Evolutionary conservation across 2,329 filamentous ascomycete genomes (phyloP), one percentile per base, ranked within the genome.

Genomic region (Curvularia spicifera): DNA sequence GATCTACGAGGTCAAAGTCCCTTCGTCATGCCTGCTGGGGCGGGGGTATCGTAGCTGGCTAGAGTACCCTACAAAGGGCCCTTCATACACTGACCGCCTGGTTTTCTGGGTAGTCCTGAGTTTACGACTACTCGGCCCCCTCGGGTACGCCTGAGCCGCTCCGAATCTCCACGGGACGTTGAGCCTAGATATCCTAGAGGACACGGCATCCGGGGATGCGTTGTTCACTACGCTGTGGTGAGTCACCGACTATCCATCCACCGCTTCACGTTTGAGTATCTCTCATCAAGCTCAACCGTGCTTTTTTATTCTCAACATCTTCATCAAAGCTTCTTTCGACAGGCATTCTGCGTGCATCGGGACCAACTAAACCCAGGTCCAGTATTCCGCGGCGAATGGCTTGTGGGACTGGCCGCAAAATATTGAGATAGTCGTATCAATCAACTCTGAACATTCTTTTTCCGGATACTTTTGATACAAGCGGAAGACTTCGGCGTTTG

Each of bases 191-290:
- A 61, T 52, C 44, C 49, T 47, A 40, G 54, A 56, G 28, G 49
- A 50, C 22, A 47, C 48, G 24, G 50, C 47, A 53, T 57, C 59
- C 50, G 42, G 61, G 51, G 66, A 71, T 61, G 61, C 63, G 58
- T 72, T 68, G 64, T 71, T 69, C 44, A 61, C 59, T 44, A 28
- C 40, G 53, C 63, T 15, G 61, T 65, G 51, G 52, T 67, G 66
- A 65, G 58, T 69, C 66, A 69, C 63, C 44, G 56, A 64, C 35
- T 50, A 47, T 53, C 62, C 57, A 52, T 63, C 65, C 53, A 63
- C 64, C 39, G 51, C 59, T 52, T 59, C 64, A 46, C 40, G 37
- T 44, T 63, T 54, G 39, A 52, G 40, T 46, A 48, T 57, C 31
- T 48, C 43, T 26, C 20, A 24, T 18, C 20, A 43, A 12, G 10